These are phyloP conservation scores for Camelina sativa DNA, from an alignment of 345 rosid genomes.

Conservation along the genomic window DNA sequence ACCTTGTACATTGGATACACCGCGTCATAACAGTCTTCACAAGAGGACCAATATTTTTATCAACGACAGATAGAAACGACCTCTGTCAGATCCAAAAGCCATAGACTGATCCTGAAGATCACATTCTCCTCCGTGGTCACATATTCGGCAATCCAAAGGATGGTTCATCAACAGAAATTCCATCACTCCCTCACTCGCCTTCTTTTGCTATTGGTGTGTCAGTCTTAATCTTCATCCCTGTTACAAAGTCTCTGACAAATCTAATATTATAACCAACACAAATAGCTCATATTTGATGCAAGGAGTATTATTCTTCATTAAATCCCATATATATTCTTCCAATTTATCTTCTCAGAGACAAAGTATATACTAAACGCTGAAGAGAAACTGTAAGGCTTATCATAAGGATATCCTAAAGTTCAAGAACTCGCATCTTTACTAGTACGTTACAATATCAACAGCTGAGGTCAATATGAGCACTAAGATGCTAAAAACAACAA, in stretches of 20 bases:
- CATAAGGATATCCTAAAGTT: not conserved
- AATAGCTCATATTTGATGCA: not conserved
- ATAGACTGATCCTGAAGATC: conserved; percentile 99
- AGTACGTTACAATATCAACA: no score
- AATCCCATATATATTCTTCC: conserved; percentile 10
- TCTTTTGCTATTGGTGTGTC: conserved; percentile 89
- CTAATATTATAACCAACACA: not conserved
- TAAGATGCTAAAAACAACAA: conserved; percentile 4
- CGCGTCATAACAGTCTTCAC: conserved; percentile 99
- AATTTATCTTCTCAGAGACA: not conserved
- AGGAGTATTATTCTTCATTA: conserved; percentile 56
- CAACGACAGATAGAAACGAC: conserved; percentile 96
- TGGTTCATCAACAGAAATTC: conserved; percentile 96
- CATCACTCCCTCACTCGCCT: conserved; percentile 98
- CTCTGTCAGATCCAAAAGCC: conserved; percentile 99
- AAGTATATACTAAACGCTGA: not conserved
- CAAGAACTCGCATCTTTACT: no score
- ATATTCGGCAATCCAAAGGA: conserved; percentile 96
- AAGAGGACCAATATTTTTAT: conserved; percentile 96
- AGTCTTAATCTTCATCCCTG: conserved; percentile 99
- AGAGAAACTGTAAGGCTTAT: not conserved
- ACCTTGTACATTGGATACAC: conserved; percentile 99
- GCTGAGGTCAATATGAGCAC: not conserved
- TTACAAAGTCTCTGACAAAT: not conserved
- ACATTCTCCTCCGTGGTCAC: conserved; percentile 99